phyloP scores from a whole-genome alignment of 2,329 filamentous ascomycete genomes.

The Fusarium papillatum region DNA sequence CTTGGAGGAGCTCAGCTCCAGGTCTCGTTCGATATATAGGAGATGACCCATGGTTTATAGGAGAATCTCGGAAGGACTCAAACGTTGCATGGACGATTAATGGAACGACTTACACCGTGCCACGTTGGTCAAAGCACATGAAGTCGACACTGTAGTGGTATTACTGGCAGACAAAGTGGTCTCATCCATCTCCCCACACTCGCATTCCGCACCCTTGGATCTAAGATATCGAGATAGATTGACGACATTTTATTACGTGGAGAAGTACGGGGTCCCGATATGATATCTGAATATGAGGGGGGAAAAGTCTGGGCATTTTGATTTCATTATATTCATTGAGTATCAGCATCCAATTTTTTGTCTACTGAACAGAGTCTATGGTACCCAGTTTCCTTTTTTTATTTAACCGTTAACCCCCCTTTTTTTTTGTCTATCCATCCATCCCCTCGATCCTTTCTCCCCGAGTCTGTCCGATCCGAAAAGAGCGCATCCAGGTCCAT shows the following conservation, averaged over 20 bases:
- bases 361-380: constrained; percentile 3
- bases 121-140: constrained; percentile 26
- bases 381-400: neutral
- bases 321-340: constrained; percentile 8
- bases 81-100: neutral
- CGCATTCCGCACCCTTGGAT: constrained; percentile 17
- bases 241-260: constrained; percentile 3
- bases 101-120: constrained; percentile 32
- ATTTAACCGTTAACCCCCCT: neutral
- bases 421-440: constrained; percentile 18
- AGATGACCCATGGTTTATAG: constrained; percentile 3
- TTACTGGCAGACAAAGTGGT: constrained; percentile 27
- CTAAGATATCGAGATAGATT: constrained; percentile 22
- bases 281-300: constrained; percentile 1
- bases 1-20: neutral
- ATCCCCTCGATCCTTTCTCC: neutral
- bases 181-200: constrained; percentile 41
- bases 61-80: neutral
- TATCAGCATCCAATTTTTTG: neutral
- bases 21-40: neutral
- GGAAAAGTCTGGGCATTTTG: neutral
- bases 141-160: constrained; percentile 27
- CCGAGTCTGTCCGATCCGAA: constrained; percentile 3
- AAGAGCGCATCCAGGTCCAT: neutral
- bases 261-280: neutral